Evolutionary conservation across 148 eudicot genomes (phyloP), one percentile per base, ranked within the genome.

Genomic region (Rhododendron ferrugineum): DNA sequence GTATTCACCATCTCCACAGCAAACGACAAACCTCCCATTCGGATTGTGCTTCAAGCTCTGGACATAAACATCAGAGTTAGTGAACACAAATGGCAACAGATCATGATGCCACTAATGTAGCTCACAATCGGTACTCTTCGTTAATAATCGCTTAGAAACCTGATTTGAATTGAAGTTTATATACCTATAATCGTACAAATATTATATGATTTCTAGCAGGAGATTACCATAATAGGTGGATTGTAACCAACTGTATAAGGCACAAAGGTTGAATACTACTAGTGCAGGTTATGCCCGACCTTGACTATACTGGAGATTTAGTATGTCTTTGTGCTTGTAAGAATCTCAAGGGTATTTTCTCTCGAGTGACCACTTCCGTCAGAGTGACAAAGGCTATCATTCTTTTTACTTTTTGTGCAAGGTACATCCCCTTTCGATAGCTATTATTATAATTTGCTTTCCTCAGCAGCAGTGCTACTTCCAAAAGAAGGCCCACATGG

Each of bases 21-120:
- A 98, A 86, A 95, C 99, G 79, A 95, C 99, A 87, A 97, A 97
- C 93, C 99, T 92, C 89, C 99, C 99, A 90, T 95, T 97, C 58
- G 98, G 98, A 81, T 97, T 97, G 89, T 97, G 98, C 93, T 91
- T 97, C 83, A 97, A 90, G 88, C 86, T 91, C 99, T 97, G 93
- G 50, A 88, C 80, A 86, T 5, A 81, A 52, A 77, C 75, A 84
- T 20, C 77, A 80, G 62, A n/a, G 60, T 1, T 30, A 74, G 84
- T 16, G 14, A 40, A 64, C 6, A 85, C 26, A 85, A 47, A 82
- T 10, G 44, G 6, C 40, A 70, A 80, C 52, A 52, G 6, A 54
- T 20, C 72, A 40, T 47, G 23, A 22, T 66, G 32, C 26, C 60
- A 77, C 46, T 82, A 6, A 13, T 52, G 36, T 18, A 14, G 50